phyloP scores from a whole-genome alignment of 129 eudicot genomes.

The Sambucus nigra region DNA sequence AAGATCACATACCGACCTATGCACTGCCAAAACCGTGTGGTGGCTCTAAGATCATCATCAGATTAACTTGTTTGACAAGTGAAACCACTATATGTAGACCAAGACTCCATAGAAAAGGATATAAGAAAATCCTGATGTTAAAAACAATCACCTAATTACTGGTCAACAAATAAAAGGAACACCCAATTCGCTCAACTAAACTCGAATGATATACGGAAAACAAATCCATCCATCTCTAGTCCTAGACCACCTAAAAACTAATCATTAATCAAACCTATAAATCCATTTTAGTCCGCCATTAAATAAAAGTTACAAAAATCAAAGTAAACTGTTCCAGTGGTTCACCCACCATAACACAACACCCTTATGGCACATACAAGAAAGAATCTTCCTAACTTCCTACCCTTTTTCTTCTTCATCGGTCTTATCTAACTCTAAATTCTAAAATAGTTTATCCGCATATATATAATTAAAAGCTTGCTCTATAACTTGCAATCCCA shows the following conservation, averaged over 20 bases:
- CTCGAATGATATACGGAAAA: too few relatives aligned
- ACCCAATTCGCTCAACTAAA: neutral
- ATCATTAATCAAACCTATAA: neutral
- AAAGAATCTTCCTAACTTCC: constrained; percentile 44
- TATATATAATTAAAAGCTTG: neutral
- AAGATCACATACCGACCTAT: too few relatives aligned
- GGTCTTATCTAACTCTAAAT: constrained; percentile 27
- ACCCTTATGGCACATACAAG: constrained; percentile 1
- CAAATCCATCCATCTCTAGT: too few relatives aligned
- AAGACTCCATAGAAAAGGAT: neutral
- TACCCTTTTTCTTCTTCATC: constrained; percentile 33
- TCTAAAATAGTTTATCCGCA: neutral
- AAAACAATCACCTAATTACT: neutral
- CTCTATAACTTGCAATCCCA: constrained; percentile 2
- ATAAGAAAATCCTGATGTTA: too few relatives aligned
- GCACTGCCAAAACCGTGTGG: too few relatives aligned
- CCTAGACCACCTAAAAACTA: too few relatives aligned
- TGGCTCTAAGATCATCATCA: neutral
- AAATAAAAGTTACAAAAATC: neutral
- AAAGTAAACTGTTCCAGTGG: constrained; percentile 21
- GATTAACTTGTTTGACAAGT: neutral
- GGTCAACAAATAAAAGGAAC: neutral
- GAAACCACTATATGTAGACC: neutral
- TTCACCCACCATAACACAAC: constrained; percentile 53
- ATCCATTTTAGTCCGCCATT: neutral